Percentiles rank a stretch among this genome's conserved stretches.
Evolutionary conservation across 257 asterid genomes (phyloP).

Genomic region (Coffea canephora): DNA sequence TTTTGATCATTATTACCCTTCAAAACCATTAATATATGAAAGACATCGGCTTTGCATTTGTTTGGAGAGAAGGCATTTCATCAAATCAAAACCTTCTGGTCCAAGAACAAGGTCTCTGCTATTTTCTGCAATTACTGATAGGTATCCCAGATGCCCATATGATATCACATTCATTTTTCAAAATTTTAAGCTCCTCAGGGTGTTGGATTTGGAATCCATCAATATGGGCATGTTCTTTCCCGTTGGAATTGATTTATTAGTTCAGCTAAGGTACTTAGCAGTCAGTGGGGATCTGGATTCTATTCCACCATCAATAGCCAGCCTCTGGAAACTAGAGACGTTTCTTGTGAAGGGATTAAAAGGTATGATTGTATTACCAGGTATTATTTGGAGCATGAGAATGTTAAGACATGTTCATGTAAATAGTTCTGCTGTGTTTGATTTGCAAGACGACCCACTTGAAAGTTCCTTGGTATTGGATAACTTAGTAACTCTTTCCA

Average conservation of each 20-base stretch:
- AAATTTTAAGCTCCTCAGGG: constrained; percentile 7
- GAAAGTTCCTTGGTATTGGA: not conserved
- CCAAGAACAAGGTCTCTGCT: not conserved
- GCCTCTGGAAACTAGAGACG: not conserved
- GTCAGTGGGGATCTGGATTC: not conserved
- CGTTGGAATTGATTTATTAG: not conserved
- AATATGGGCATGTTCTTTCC: constrained; percentile 2
- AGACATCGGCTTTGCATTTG: not conserved
- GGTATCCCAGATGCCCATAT: not conserved
- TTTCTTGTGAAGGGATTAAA: not conserved
- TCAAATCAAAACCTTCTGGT: not conserved
- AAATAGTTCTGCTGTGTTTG: not conserved
- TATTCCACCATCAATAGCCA: not conserved
- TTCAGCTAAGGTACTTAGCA: constrained; percentile 12
- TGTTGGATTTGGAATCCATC: not conserved
- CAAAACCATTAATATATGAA: not conserved
- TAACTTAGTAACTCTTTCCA: not conserved
- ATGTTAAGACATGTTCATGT: not conserved
- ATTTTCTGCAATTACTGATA: not conserved
- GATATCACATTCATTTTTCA: not conserved
- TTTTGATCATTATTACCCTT: not conserved
- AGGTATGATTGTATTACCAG: not conserved
- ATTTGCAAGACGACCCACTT: not conserved
- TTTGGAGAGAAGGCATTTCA: not conserved
- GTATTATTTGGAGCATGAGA: not conserved